Conservation (phyloP, 192 early-diverging fungal genomes). For the Linnemannia hyalina region DNA sequence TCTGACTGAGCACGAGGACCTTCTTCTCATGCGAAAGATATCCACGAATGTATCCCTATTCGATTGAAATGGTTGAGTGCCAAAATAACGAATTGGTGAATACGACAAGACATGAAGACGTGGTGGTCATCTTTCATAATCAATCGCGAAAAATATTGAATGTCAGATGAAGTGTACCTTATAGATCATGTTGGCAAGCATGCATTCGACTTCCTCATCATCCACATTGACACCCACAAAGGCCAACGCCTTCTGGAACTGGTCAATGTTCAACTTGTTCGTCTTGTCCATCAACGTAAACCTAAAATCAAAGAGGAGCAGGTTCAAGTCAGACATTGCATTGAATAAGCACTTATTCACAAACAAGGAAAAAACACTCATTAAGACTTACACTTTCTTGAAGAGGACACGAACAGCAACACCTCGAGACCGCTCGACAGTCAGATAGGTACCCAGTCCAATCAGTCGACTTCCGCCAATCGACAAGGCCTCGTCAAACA, state of each 20-base stretch:
- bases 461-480: conserved; percentile 72
- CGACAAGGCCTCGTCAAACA: conserved; percentile 78
- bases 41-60: conserved; percentile 85
- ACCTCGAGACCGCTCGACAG: conserved; percentile 81
- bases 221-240: conserved; percentile 69
- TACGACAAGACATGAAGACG: not conserved
- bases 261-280: conserved; percentile 70
- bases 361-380: conserved; percentile 14
- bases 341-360: not conserved
- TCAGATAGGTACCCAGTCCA: conserved; percentile 79
- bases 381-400: conserved; percentile 76
- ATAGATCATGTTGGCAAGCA: conserved; percentile 91
- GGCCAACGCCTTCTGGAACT: conserved; percentile 75
- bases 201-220: conserved; percentile 85
- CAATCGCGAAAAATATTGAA: not conserved
- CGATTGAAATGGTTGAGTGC: not conserved
- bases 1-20: conserved; percentile 79
- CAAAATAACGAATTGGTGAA: not conserved
- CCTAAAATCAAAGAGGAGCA: conserved; percentile 29
- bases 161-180: conserved; percentile 62
- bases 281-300: conserved; percentile 63
- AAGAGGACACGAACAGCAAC: conserved; percentile 84
- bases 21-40: conserved; percentile 87
- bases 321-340: not conserved
- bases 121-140: not conserved